These are phyloP conservation scores for Plasmodium gonderi DNA, from an alignment of 169 alveolate genomes.

Conservation along the genomic window DNA sequence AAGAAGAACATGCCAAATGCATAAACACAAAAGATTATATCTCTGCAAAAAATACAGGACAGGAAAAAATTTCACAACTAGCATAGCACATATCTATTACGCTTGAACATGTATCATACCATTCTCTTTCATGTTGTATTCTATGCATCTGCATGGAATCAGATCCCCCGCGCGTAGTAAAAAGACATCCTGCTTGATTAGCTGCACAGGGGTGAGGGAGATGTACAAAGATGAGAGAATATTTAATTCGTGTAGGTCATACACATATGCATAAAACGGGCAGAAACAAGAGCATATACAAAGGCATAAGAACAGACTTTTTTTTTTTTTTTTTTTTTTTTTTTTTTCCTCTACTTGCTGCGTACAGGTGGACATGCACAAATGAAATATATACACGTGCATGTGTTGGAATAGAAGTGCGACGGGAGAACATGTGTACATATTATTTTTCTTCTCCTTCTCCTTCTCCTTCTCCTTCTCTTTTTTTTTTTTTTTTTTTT, in stretches of 20 bases:
- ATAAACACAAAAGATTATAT: not conserved
- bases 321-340: too few species aligned
- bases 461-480: not conserved
- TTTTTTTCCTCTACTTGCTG: too few species aligned
- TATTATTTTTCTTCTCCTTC: not conserved
- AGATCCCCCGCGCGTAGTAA: conserved; percentile 56
- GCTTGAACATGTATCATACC: conserved; percentile 26
- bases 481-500: not conserved
- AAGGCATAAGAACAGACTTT: too few species aligned
- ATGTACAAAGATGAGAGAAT: not conserved
- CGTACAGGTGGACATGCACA: too few species aligned
- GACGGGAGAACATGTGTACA: not conserved
- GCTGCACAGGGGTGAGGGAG: conserved; percentile 8
- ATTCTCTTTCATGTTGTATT: conserved; percentile 18
- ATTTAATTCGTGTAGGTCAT: not conserved
- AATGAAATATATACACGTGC: not conserved
- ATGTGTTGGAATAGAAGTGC: too few species aligned
- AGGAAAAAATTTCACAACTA: not conserved
- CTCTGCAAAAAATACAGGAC: too few species aligned
- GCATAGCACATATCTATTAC: not conserved
- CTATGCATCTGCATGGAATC: conserved; percentile 49
- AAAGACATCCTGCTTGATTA: conserved; percentile 59
- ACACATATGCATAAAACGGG: too few species aligned
- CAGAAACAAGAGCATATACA: too few species aligned
- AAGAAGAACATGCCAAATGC: not conserved